Conservation (phyloP, 495 filamentous ascomycete genomes). For the Cercophora newfieldiana region DNA sequence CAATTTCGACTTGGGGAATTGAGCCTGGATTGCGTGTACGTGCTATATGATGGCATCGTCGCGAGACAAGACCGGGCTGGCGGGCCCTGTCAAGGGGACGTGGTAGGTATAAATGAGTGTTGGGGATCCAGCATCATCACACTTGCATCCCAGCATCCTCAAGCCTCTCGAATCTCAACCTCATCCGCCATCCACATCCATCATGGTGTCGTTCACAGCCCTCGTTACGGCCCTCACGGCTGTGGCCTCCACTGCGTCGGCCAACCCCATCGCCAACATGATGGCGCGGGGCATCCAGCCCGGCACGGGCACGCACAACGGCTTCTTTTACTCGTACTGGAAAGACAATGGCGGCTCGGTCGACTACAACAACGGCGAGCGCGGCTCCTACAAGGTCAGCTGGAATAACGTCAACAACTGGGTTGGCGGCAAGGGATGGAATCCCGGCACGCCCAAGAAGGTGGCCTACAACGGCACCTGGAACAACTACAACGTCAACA, state of each 20-base stretch:
- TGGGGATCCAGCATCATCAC: not conserved
- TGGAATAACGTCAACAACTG: conserved; percentile 57
- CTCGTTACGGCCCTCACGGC: conserved; percentile 22
- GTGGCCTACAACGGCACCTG: conserved; percentile 28
- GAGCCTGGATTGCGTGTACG: conserved; percentile 2
- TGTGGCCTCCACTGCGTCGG: conserved; percentile 10
- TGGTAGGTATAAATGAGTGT: not conserved
- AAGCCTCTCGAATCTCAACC: not conserved
- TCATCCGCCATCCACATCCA: conserved; percentile 3
- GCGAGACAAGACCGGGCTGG: conserved; percentile 7
- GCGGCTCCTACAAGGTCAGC: conserved; percentile 51
- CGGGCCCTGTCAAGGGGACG: not conserved
- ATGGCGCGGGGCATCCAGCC: conserved; percentile 26
- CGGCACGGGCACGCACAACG: conserved; percentile 53
- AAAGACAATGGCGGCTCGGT: conserved; percentile 38
- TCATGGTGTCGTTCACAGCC: conserved; percentile 24
- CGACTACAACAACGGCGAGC: conserved; percentile 53
- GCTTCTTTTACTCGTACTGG: conserved; percentile 62
- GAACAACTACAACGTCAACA: conserved; percentile 31
- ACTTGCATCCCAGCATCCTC: not conserved
- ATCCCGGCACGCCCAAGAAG: conserved; percentile 38
- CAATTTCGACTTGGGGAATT: conserved; percentile 7
- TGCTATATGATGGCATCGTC: not conserved
- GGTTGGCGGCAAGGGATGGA: conserved; percentile 62
- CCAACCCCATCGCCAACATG: conserved; percentile 35